Conservation (phyloP, 2,329 filamentous ascomycete species). For the Apiospora aurea region DNA sequence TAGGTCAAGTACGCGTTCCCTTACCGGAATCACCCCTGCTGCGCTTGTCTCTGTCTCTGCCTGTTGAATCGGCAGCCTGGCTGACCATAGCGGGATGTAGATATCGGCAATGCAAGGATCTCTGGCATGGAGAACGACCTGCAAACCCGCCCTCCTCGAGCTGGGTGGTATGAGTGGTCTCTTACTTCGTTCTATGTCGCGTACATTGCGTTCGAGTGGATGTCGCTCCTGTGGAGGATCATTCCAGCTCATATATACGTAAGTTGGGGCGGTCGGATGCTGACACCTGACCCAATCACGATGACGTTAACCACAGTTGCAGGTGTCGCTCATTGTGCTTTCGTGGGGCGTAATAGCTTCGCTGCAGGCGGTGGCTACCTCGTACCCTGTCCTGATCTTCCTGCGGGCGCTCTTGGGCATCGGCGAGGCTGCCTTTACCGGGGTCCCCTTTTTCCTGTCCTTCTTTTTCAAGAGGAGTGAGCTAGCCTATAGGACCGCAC, state of each 20-base stretch:
- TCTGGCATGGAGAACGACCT: slow-evolving; percentile 70
- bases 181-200: slow-evolving; percentile 68
- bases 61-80: not conserved
- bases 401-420: slow-evolving; percentile 66
- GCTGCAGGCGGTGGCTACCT: slow-evolving; percentile 71
- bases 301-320: not conserved
- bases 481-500: slow-evolving; percentile 82
- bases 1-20: slow-evolving; percentile 71
- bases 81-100: slow-evolving; percentile 40
- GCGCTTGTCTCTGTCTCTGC: not conserved
- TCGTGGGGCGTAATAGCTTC: slow-evolving; percentile 83
- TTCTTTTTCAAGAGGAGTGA: slow-evolving; percentile 74
- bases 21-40: not conserved
- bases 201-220: slow-evolving; percentile 71
- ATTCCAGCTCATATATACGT: slow-evolving; percentile 68
- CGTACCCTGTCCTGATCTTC: slow-evolving; percentile 65
- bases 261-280: slow-evolving; percentile 25
- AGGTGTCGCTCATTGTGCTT: slow-evolving; percentile 62
- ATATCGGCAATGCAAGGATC: slow-evolving; percentile 69
- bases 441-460: slow-evolving; percentile 69
- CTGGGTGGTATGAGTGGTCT: slow-evolving; percentile 65
- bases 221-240: slow-evolving; percentile 67
- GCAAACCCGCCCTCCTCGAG: slow-evolving; percentile 53
- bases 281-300: not conserved
- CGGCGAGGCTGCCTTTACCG: slow-evolving; percentile 70